Base-by-base conservation (phyloP, 305 asterid genomes). In the Fraxinus nigra region DNA sequence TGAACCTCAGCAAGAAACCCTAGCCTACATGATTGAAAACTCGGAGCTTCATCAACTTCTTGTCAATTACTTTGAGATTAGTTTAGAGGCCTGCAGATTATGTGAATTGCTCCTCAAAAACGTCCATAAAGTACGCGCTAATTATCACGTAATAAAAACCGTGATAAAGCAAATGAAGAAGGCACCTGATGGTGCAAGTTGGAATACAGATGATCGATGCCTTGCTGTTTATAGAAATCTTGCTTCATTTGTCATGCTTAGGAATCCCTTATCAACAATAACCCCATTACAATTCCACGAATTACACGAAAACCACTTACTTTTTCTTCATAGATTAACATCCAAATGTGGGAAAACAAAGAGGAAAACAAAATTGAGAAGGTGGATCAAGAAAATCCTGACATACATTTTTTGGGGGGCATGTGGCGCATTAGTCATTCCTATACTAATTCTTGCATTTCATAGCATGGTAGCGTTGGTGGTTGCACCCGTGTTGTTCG, bases 21-120 rank as follows among this genome's bases (percentile, higher is more conserved):
- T 89, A 54, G 54, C 80, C 0, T 79, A 86, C 69, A 78, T 87
- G 33, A 30, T 83, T 46, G 75, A 78, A 78, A 83, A 56, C 77
- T 81, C 88, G 2, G 43, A 86, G 40, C 77, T 83, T 56, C 89
- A 85, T 51, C 92, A 78, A 2, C 87, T 82, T 8, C 87, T 93
- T 7, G 56, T 65, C 33, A 70, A 82, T 32, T 93, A 90, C 93
- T 92, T 92, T 7, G 56, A 84, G 24, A 85, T 81, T 0, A 90
- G 91, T 88, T 86, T 83, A 6, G 92, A 93, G 84, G 98, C 94
- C 0, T 82, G 91, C 84, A 79, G 40, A 81, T 81, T 86, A n/a
- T 93, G 93, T 11, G 96, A 93, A 73, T 82, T 77, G 26, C 79
- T 93, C 37, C 93, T 93, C 82, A 85, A 75, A 28, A 85, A 86